phyloP scores from a whole-genome alignment of 2,329 filamentous ascomycete genomes.

The Xylariomycetidae sp. region DNA sequence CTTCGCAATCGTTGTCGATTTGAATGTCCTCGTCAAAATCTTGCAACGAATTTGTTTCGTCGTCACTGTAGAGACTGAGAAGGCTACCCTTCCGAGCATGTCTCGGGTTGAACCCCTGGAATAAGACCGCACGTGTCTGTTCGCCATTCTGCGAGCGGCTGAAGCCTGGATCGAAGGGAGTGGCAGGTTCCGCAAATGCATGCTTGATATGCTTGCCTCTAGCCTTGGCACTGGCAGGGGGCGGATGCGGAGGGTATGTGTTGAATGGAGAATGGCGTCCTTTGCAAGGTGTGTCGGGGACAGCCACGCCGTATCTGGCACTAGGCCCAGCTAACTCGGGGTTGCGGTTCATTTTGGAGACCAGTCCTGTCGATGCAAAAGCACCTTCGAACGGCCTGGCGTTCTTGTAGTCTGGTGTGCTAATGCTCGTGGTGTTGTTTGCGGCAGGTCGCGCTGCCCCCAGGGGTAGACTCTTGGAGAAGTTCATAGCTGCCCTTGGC shows the following conservation, averaged over 20 bases:
- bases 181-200: slow-evolving; percentile 73
- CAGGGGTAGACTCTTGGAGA: slow-evolving; percentile 67
- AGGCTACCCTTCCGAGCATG: slow-evolving; percentile 60
- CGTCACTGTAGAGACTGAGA: slow-evolving; percentile 74
- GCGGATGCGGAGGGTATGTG: slow-evolving; percentile 52
- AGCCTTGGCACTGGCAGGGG: slow-evolving; percentile 51
- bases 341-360: slow-evolving; percentile 89
- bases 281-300: slow-evolving; percentile 96
- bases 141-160: slow-evolving; percentile 40
- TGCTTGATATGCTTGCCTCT: slow-evolving; percentile 59
- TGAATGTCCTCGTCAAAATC: slow-evolving; percentile 22
- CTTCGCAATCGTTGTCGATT: slow-evolving; percentile 61
- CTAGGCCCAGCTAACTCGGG: slow-evolving; percentile 54
- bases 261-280: slow-evolving; percentile 65
- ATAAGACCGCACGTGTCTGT: slow-evolving; percentile 59
- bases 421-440: slow-evolving; percentile 38
- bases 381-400: slow-evolving; percentile 73
- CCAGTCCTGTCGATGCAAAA: slow-evolving; percentile 89
- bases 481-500: slow-evolving; percentile 45
- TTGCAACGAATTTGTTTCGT: slow-evolving; percentile 49
- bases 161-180: slow-evolving; percentile 65
- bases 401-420: slow-evolving; percentile 72
- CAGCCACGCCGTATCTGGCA: slow-evolving; percentile 47
- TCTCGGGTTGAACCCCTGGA: slow-evolving; percentile 48
- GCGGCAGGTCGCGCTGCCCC: slow-evolving; percentile 21